Evolutionary conservation across 2,329 filamentous ascomycete species (phyloP).

Genomic region (Lecanicillium sp.): DNA sequence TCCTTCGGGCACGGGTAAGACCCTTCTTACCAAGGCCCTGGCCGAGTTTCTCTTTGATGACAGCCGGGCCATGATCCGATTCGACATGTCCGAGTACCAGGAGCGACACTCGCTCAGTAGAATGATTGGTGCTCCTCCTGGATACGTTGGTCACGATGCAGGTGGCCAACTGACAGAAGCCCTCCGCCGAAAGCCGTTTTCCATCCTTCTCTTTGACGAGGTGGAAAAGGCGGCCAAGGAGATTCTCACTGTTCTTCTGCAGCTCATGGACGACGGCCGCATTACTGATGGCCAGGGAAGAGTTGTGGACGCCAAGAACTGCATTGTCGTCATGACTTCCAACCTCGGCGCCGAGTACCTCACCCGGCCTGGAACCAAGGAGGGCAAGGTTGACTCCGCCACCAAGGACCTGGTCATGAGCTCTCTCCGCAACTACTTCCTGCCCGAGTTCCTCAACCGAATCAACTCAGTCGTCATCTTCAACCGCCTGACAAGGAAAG

Average conservation of each 20-base stretch:
- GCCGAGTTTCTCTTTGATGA: conserved; percentile 99
- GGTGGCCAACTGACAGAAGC: conserved; percentile 94
- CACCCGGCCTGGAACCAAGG: conserved; percentile 65
- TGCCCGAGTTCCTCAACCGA: conserved; percentile 97
- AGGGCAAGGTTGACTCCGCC: conserved; percentile 78
- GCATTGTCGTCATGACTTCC: conserved; percentile 98
- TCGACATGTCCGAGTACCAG: conserved; percentile 99
- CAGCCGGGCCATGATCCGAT: conserved; percentile 92
- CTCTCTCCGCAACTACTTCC: conserved; percentile 87
- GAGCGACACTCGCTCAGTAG: conserved; percentile 90
- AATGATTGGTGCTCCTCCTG: conserved; percentile 96
- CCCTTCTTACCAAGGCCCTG: conserved; percentile 89
- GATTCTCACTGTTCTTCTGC: conserved; percentile 90
- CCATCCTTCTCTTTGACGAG: conserved; percentile 94
- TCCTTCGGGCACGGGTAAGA: conserved; percentile 97
- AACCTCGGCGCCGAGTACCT: conserved; percentile 94
- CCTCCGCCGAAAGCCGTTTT: conserved; percentile 90
- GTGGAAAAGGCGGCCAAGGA: conserved; percentile 99
- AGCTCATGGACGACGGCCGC: conserved; percentile 98
- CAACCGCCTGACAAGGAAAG: conserved; percentile 82
- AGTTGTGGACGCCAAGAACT: conserved; percentile 92
- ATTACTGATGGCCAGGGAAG: conserved; percentile 98
- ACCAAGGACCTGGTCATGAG: conserved; percentile 88
- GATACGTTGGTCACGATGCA: conserved; percentile 93
- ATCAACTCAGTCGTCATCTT: conserved; percentile 97